Evolutionary conservation across 2,329 filamentous ascomycete genomes (phyloP), one percentile per base, ranked within the genome.

Genomic region (Xylariales sp.): DNA sequence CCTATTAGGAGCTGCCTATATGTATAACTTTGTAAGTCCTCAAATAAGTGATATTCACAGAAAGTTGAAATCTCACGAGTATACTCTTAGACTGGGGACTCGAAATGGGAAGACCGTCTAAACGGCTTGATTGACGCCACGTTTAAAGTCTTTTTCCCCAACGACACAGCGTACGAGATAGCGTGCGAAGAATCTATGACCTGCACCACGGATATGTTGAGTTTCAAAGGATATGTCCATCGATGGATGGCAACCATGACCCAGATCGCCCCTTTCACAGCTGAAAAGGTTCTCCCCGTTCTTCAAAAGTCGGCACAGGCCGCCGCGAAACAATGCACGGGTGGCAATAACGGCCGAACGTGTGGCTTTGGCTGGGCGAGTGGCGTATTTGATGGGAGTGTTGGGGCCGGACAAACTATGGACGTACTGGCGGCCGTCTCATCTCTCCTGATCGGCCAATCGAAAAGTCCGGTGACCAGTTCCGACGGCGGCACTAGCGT

Each of bases 371-470:
- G 76, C 36, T 89, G 86, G 86, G 81, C 73, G 3, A 76, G 72
- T 34, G 77, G 77, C 34, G 64, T 43, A 5, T 89, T 83, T 72
- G 87, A 89, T 69, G 85, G 85, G 50, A 85, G 82, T 65, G 83
- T 80, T 3, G 86, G 87, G 39, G 85, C 88, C 59, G 87, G 88
- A 8, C 86, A 90, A 76, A 82, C 87, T 73, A 88, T 90, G 82
- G 85, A 84, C 62, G 87, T 85, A 0, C 78, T 90, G 14, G 84
- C 84, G 32, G 83, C 88, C 3, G 83, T 89, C 18, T 84, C 84
- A 5, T 83, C 83, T 1, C 83, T 86, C 4, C 78, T 90, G 52
- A 81, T 87, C 52, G 75, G 78, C 34, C 70, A 77, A 4, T 79
- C 80, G 1, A 77, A 80, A 28, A 70, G 77, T 1, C 84, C 85